Evolutionary conservation across 257 asterid species (phyloP), one percentile per base, ranked within the genome.

Genomic region (Plantago ovata): DNA sequence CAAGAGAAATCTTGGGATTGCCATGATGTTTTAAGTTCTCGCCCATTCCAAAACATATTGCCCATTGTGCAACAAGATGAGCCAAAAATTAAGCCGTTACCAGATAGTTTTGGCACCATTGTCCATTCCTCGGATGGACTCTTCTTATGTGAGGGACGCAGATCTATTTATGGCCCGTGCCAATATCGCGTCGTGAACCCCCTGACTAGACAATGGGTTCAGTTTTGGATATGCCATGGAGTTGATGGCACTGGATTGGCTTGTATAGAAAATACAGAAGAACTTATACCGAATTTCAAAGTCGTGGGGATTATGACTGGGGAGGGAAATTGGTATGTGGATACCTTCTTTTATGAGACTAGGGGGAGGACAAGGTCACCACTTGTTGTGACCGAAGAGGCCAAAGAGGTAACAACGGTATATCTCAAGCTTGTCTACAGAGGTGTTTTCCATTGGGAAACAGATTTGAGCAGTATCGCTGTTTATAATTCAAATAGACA

Each of bases 401-500:
- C 13, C 3, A 10, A 3, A 8, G 14, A 3, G 12, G 0, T 28
- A 6, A 6, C 6, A 6, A 6, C 0, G 1, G 15, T 2, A 0
- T 3, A 0, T 16, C 14, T 1, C 24, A 14, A 14, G 1, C 12
- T 15, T 18, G 53, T 48, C 52, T 46, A 22, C 4, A 48, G 18
- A 1, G 53, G 53, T 1, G 53, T 48, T 22, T 48, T 48, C 33
- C 13, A 48, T 7, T 48, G 53, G 53, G 1, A 9, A 0, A 20
- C 5, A 7, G 33, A 1, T 9, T 10, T 7, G 33, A 1, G 53
- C 9, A 28, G 33, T 28, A 28, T 19, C 1, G 24, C 10, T 1
- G 53, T 48, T 48, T 48, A 48, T 28, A 13, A 48, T 48, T 6
- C 53, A 20, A 48, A 48, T 19, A 16, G 53, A 48, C 24, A 16